Conservation (phyloP, 345 rosid species). For the Salix koriyanagi region DNA sequence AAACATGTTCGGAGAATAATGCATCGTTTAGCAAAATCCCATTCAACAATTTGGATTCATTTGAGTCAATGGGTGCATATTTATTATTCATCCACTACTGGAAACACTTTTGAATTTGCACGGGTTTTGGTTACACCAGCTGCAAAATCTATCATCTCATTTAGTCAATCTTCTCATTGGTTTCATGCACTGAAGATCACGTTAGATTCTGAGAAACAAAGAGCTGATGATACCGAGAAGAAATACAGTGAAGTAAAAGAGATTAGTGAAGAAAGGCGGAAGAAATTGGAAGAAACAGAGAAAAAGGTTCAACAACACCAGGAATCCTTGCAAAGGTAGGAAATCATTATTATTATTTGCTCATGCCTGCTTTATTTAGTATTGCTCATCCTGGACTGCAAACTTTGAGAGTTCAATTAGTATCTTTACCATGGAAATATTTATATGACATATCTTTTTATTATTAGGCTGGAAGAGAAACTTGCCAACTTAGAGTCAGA, state of each 20-base stretch:
- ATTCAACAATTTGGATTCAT: neutral
- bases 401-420: neutral
- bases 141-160: neutral
- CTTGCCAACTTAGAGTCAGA: conserved; percentile 76
- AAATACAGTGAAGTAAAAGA: conserved; percentile 53
- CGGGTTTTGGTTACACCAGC: neutral
- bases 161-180: conserved; percentile 9
- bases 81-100: neutral
- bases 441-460: conserved; percentile 2
- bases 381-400: neutral
- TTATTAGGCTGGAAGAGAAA: conserved; percentile 81
- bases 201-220: conserved; percentile 59
- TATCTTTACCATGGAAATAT: neutral
- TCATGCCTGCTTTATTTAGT: neutral
- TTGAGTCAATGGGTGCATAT: neutral
- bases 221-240: conserved; percentile 54
- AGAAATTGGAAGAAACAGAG: conserved; percentile 69
- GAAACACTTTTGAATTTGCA: neutral
- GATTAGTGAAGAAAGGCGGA: conserved; percentile 46
- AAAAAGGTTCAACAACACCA: conserved; percentile 67
- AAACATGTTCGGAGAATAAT: neutral
- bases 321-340: conserved; percentile 68
- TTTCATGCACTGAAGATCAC: conserved; percentile 37
- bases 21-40: neutral
- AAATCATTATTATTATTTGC: neutral